A percentile compares a stretch with the other conserved stretches of the same genome.
Conservation (phyloP, 2,329 filamentous ascomycete genomes). For the Cryphonectria naterciae region DNA sequence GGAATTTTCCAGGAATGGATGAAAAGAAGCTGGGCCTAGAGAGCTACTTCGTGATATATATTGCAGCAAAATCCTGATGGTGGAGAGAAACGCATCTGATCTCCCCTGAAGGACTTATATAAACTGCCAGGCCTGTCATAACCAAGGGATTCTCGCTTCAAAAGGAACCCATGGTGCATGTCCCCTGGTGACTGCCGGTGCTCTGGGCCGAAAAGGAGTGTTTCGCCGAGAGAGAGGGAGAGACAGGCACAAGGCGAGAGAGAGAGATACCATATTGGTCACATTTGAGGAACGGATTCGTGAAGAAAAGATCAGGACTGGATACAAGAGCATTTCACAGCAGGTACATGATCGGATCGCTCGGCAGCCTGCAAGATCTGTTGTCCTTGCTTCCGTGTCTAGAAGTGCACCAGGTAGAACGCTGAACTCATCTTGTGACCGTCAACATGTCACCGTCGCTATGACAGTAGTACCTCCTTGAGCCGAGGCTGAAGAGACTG, state of each 20-base stretch:
- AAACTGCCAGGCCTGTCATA: neutral
- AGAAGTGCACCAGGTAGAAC: neutral
- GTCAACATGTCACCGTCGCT: neutral
- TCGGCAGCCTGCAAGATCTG: neutral
- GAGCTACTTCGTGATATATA: neutral
- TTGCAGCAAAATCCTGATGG: neutral
- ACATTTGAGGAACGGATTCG: conserved; percentile 4
- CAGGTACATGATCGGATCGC: neutral
- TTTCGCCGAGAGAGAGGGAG: neutral
- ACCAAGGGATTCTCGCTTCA: neutral
- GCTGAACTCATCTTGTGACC: neutral
- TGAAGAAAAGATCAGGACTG: neutral
- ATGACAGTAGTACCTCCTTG: neutral
- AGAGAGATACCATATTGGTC: neutral
- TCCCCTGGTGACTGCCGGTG: neutral
- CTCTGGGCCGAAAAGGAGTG: neutral
- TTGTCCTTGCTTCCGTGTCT: neutral
- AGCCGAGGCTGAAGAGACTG: neutral
- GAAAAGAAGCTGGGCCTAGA: neutral
- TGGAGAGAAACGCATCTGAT: neutral
- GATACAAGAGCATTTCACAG: neutral
- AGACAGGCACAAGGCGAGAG: neutral
- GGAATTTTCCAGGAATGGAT: neutral
- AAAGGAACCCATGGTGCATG: neutral
- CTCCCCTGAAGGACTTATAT: neutral